Base-by-base conservation (phyloP, 2,329 filamentous ascomycete species). In the Aschersonia sp. region DNA sequence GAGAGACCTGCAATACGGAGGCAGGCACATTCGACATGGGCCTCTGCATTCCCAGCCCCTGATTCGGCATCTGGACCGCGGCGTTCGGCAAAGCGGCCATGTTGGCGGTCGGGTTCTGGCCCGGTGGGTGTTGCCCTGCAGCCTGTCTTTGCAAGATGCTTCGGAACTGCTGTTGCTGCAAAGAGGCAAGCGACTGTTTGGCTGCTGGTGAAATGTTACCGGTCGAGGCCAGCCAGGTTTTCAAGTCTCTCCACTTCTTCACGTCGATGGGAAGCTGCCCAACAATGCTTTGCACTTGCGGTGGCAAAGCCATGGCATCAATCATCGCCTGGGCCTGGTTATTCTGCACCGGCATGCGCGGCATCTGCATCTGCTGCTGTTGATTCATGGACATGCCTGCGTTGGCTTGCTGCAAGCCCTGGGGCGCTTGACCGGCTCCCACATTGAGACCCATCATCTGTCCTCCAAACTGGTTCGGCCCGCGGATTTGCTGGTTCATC, bases 211-310 rank as follows among this genome's bases (percentile, higher is more conserved):
- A 52, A 1, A 68, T 49, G 45, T 53, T 57, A 47, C 61, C 64
- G 44, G 66, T 68, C 46, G 64, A 62, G 8, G 51, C 51, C 4
- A 71, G 52, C 66, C 68, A 73, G 2, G 54, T 49, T 54, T 69
- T 70, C 9, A 75, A 57, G 4, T 72, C 68, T 12, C 60, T 60
- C 72, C 72, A 75, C 51, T 70, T 75, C 57, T 71, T 72, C 5
- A 71, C 54, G 0, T 73, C 68, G 0, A 60, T 55, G 2, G 69
- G 68, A 3, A 71, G 49, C 22, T 57, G 57, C 10, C 46, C 54
- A 4, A 63, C 55, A 11, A 60, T 55, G 11, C 22, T 50, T 7
- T 66, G 51, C 5, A 71, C 53, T 11, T 60, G 57, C 2, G 56
- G 53, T 1, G 70, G 70, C 1, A 76, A 51, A 9, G 75, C 71